Evolutionary conservation across 768 basidiomycete genomes (phyloP).

Genomic region (Mycena amicta): DNA sequence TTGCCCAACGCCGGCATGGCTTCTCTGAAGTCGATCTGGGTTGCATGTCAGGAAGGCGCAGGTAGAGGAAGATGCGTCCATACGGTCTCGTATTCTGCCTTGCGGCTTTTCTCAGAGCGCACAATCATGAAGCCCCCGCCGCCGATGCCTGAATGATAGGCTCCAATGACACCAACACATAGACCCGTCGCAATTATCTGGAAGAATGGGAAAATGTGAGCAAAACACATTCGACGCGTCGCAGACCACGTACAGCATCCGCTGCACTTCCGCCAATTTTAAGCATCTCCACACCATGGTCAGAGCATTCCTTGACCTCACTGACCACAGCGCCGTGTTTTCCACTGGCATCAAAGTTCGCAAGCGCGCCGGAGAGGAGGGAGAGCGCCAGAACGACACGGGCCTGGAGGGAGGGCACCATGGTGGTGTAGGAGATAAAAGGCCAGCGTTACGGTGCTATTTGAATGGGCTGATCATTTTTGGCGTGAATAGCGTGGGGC

Average conservation of each 20-base stretch:
- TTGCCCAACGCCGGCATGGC: slow-evolving; percentile 56
- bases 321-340: slow-evolving; percentile 20
- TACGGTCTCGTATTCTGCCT: slow-evolving; percentile 14
- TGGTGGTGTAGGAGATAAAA: too few species aligned
- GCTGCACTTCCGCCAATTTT: slow-evolving; percentile 48
- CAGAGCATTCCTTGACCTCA: slow-evolving; percentile 34
- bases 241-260: slow-evolving; percentile 35
- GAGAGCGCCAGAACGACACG: neutral
- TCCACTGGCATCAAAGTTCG: slow-evolving; percentile 1
- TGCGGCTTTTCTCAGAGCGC: slow-evolving; percentile 4
- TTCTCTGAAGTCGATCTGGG: slow-evolving; percentile 75
- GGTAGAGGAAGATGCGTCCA: slow-evolving; percentile 22
- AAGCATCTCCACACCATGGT: slow-evolving; percentile 44
- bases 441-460: neutral
- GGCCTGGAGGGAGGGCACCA: neutral
- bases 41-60: slow-evolving; percentile 43
- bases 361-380: neutral
- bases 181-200: slow-evolving; percentile 43
- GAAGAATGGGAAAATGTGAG: neutral
- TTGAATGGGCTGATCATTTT: neutral
- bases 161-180: slow-evolving; percentile 39
- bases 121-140: slow-evolving; percentile 26
- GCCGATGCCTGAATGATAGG: slow-evolving; percentile 39
- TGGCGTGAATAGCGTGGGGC: too few species aligned
- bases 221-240: neutral